Base-by-base conservation (phyloP, 1,284 basidiomycete genomes). In the Inonotus obliquus region DNA sequence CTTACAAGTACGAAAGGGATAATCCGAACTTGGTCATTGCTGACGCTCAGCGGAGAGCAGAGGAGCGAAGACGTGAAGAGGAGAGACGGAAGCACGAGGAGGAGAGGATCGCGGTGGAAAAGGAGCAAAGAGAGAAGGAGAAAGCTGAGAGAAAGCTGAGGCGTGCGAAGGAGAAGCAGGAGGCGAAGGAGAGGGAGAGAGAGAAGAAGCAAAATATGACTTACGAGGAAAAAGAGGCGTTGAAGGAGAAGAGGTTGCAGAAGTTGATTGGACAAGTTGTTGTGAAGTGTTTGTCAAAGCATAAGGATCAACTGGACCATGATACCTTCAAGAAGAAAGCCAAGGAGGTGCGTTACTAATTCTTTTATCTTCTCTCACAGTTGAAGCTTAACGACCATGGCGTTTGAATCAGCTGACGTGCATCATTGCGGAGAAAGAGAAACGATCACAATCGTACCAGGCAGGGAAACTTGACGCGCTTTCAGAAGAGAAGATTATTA, bases 311-410 rank as follows among this genome's bases (percentile, higher is more conserved):
- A 62, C 82, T 98, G 75, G 89, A 92, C 60, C 83, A 86, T 60
- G 94, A 97, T 4, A 76, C 81, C 57, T 98, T 99, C 81, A 99
- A 99, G 81, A 89, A 89, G 70, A 87, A 97, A 70, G 96, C 97
- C 5, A 94, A 94, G 71, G 94, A 98, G 83, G 95, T 94, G 66
- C 66, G 82, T 76, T 4, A 9, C 41, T 17, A 6, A 44, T 59
- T 52, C 39, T 25, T 44, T 60, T 48, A 53, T 55, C 47, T 64
- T 66, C 23, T 11, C 32, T 45, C 35, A 59, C 47, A 39, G 44
- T 54, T 7, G 11, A 29, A 27, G 32, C 39, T 27, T 63, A 73
- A 51, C 74, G 45, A 14, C 37, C 56, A 14, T 32, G 29, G 57
- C 3, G 65, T 41, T 57, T 29, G 59, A 4, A 38, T 0, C 67